phyloP scores from a whole-genome alignment of 495 filamentous ascomycete species.

The Annulohypoxylon nitens region DNA sequence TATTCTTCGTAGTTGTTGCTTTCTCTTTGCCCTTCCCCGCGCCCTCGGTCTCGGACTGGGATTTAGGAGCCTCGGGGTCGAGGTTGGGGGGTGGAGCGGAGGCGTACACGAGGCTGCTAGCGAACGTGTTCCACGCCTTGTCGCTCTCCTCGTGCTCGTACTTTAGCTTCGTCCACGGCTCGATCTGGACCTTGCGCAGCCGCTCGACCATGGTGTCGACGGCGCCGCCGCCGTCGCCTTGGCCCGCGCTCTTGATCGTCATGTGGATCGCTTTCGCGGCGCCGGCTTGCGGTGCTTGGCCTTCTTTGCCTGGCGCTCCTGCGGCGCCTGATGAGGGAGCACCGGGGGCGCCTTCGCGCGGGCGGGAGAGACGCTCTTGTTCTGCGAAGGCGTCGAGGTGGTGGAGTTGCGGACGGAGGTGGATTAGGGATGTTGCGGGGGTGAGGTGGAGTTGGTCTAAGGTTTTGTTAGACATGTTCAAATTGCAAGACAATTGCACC shows the following conservation, averaged over 20 bases:
- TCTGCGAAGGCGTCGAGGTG: conserved; percentile 62
- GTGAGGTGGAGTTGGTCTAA: conserved; percentile 64
- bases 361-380: conserved; percentile 57
- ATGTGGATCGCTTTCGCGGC: conserved; percentile 63
- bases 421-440: conserved; percentile 59
- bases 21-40: conserved; percentile 50
- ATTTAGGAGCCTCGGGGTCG: not conserved
- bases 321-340: conserved; percentile 17
- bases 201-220: conserved; percentile 64
- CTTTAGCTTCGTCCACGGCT: conserved; percentile 58
- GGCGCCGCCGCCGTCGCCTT: conserved; percentile 54
- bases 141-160: conserved; percentile 61
- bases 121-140: conserved; percentile 60
- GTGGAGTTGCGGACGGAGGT: conserved; percentile 61
- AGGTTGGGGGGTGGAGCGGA: not conserved
- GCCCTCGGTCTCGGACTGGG: conserved; percentile 27
- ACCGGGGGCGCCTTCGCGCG: conserved; percentile 28
- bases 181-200: conserved; percentile 59
- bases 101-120: conserved; percentile 55
- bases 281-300: conserved; percentile 25
- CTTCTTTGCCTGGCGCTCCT: conserved; percentile 33
- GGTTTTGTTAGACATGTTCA: conserved; percentile 16
- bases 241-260: conserved; percentile 62
- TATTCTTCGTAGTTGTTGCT: not conserved
- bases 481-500: not conserved